Base-by-base conservation (phyloP, 1,284 basidiomycete genomes). In the Pisolithus thermaeus region DNA sequence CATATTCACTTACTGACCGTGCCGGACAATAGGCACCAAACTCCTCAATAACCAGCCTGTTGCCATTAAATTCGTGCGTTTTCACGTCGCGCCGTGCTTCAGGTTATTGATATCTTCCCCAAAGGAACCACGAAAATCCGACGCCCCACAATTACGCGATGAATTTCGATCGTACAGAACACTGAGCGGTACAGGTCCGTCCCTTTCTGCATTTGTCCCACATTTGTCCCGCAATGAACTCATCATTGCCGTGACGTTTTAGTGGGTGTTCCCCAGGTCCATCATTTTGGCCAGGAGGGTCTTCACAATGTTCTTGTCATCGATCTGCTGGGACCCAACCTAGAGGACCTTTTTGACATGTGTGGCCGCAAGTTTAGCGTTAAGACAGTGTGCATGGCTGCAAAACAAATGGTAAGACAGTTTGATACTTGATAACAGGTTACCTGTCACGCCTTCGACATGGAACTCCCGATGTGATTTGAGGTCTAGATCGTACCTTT, bases 341-440 rank as follows among this genome's bases (percentile, higher is more conserved):
- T 99, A 39, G 96, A 98, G 71, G 96, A 98, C 66, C 78, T 98
- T 36, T 98, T 98, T 66, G 95, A 98, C 71, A 94, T 97, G 92
- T 98, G 96, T 68, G 85, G 87, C n/a, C 85, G 96, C 59, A 97
- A 97, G 71, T 98, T 98, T 72, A 84, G 82, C 54, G 86, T 96
- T 71, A 98, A 98, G 80, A 97, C 95, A 0, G 97, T 98, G 35
- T 96, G 94, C 70, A 95, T 99, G 95, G 90, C 92, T 51, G 96
- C 96, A 28, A 96, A 91, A 70, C 96, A 99, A 72, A 98, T 99
- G 96, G 94, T 96, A 58, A 62, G 82, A 55, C 2, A 18, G 22
- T 16, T 28, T 30, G 6, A 12, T 2, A 46, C 37, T 27, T 8
- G n/a, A 16, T 39, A 20, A 36, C 6, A 47, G n/a, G 22, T 50